These are phyloP conservation scores for Erucastrum elatum DNA, from an alignment of 345 rosid genomes.

Conservation along the genomic window DNA sequence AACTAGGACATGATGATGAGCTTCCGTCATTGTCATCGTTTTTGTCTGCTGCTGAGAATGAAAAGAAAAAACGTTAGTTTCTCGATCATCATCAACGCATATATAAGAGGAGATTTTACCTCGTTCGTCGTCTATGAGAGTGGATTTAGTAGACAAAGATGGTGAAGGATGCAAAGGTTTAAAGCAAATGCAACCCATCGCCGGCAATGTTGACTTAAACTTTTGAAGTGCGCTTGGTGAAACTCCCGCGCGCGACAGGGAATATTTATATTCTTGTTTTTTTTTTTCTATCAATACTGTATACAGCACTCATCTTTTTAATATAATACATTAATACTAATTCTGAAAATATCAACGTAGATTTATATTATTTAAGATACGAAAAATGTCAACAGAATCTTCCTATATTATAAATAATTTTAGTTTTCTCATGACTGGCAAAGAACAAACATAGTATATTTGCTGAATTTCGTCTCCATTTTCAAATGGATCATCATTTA, in stretches of 20 bases:
- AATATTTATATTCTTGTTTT: background rate
- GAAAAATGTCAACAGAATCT: slow-evolving; percentile 28
- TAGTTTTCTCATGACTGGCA: background rate
- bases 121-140: slow-evolving; percentile 19
- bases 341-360: slow-evolving; percentile 21
- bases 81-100: slow-evolving; percentile 6
- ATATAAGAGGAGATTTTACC: slow-evolving; percentile 1
- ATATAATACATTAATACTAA: background rate
- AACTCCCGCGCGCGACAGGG: slow-evolving; percentile 34
- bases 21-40: background rate
- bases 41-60: slow-evolving; percentile 3
- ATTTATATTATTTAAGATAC: background rate
- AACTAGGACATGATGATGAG: slow-evolving; percentile 49
- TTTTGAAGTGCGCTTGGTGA: background rate
- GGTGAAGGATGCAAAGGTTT: slow-evolving; percentile 32
- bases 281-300: no score
- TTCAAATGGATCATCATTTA: background rate
- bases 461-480: background rate
- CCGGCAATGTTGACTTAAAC: background rate
- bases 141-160: slow-evolving; percentile 23
- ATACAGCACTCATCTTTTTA: no score
- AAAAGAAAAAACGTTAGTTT: background rate
- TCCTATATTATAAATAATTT: background rate
- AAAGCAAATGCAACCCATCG: slow-evolving; percentile 39
- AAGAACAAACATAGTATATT: background rate